Base-by-base conservation (phyloP, 345 rosid species). In the Populus tremula region DNA sequence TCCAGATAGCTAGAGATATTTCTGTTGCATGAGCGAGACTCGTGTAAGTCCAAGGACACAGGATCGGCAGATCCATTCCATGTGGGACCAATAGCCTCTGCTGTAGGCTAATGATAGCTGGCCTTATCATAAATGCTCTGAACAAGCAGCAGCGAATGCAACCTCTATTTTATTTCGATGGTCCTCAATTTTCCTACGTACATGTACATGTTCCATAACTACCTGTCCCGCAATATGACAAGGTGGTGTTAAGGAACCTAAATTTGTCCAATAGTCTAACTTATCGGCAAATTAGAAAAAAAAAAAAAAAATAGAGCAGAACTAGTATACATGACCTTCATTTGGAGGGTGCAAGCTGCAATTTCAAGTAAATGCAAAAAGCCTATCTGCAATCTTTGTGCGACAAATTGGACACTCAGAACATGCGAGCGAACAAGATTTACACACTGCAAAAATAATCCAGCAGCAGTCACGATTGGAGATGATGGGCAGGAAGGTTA, bases 381-480 rank as follows among this genome's bases (percentile, higher is more conserved):
- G 98, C 83, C 98, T 87, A 84, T 96, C 99, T 54, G 88, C 81
- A 65, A 96, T 96, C 85, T 88, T 93, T 77, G 99, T 93, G 80
- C 98, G 98, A 80, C 99, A 96, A 62, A 96, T 92, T 53, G 99
- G 99, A 83, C 99, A 96, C 86, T 96, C 98, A 0, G 95, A 90
- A 86, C 99, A 96, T 78, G 99, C 98, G 38, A 96, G 92, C 1
- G 99, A 96, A 84, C 99, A 96, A 14, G 98, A 89, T 93, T 91
- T 92, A 89, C 99, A 93, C 87, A 96, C 99, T 96, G 96, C 84
- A 85, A 82, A 77, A 77, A 65, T 36, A 59, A 49, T 77, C 8
- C 20, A 35, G 16, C 2, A 18, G 41, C 0, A n/a, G 33, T 63
- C 38, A 69, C n/a, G 8, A 59, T 33, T 38, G 6, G 17, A 74